phyloP scores from a whole-genome alignment of 1,284 basidiomycete species.

The Retiboletus flavoniger region DNA sequence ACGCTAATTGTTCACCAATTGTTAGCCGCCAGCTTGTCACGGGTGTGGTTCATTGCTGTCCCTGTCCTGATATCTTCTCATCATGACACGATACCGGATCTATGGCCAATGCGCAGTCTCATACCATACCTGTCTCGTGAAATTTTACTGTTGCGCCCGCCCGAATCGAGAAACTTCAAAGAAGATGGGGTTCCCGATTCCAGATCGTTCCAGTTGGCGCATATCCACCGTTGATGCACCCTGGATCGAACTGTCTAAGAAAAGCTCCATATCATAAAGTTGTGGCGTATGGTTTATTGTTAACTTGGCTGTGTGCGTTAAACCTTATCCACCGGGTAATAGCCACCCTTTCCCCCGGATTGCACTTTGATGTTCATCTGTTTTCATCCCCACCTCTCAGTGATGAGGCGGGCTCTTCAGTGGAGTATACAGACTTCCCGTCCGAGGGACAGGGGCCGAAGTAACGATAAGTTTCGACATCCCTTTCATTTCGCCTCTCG shows the following conservation, averaged over 20 bases:
- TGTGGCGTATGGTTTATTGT: constrained; percentile 25
- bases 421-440: not conserved
- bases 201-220: constrained; percentile 12
- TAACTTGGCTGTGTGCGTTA: constrained; percentile 9
- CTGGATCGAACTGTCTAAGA: constrained; percentile 17
- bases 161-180: constrained; percentile 37
- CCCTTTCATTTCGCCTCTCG: constrained; percentile 9
- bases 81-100: constrained; percentile 29
- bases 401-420: not conserved
- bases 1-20: constrained; percentile 34
- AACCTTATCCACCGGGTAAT: constrained; percentile 24
- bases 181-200: constrained; percentile 22
- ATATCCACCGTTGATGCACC: constrained; percentile 7
- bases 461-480: not conserved
- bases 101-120: constrained; percentile 8
- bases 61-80: constrained; percentile 15
- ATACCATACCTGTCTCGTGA: constrained; percentile 15
- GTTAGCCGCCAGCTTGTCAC: constrained; percentile 11
- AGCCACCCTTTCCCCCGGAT: not conserved
- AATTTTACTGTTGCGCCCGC: constrained; percentile 25
- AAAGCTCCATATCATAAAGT: constrained; percentile 9
- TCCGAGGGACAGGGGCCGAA: not conserved
- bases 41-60: constrained; percentile 15
- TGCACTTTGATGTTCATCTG: not conserved
- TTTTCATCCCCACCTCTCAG: not conserved